Conservation (phyloP, 202 grass and related monocot genomes). For the Digitaria exilis region DNA sequence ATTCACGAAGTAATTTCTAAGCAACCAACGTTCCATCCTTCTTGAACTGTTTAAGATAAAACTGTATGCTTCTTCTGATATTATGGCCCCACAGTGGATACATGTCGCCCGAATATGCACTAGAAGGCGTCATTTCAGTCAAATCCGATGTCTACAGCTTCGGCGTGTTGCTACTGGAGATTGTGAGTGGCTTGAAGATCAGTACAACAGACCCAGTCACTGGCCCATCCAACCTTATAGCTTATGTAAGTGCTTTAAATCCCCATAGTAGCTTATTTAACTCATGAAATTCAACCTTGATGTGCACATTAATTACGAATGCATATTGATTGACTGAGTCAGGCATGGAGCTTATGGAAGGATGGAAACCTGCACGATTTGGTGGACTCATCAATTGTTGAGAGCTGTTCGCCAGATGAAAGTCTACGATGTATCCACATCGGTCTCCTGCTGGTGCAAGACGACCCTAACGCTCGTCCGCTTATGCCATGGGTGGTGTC, state of each 20-base stretch:
- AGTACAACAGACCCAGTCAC: not conserved
- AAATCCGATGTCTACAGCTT: slow-evolving; percentile 58
- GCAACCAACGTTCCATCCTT: not conserved
- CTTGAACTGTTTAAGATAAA: slow-evolving; percentile 5
- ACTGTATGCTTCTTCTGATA: not conserved
- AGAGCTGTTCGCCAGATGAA: slow-evolving; percentile 21
- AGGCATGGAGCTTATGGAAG: slow-evolving; percentile 63
- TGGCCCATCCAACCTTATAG: slow-evolving; percentile 36
- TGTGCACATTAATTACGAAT: not conserved
- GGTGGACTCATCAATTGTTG: slow-evolving; percentile 31
- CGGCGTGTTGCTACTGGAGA: slow-evolving; percentile 53
- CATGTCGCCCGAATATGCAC: slow-evolving; percentile 58
- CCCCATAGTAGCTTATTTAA: not conserved
- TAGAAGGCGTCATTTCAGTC: slow-evolving; percentile 53
- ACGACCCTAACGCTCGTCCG: slow-evolving; percentile 42
- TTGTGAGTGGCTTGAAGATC: slow-evolving; percentile 53
- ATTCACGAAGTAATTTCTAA: not conserved
- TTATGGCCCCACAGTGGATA: slow-evolving; percentile 35
- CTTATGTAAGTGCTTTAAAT: slow-evolving; percentile 36
- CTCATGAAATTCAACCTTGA: not conserved
- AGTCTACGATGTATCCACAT: slow-evolving; percentile 39
- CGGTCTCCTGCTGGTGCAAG: slow-evolving; percentile 45
- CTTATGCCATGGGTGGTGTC: slow-evolving; percentile 43
- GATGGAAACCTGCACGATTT: slow-evolving; percentile 24
- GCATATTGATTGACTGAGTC: not conserved